Base-by-base conservation (phyloP, 164 flowering plant genomes). In the Tetrastigma voinierianum region DNA sequence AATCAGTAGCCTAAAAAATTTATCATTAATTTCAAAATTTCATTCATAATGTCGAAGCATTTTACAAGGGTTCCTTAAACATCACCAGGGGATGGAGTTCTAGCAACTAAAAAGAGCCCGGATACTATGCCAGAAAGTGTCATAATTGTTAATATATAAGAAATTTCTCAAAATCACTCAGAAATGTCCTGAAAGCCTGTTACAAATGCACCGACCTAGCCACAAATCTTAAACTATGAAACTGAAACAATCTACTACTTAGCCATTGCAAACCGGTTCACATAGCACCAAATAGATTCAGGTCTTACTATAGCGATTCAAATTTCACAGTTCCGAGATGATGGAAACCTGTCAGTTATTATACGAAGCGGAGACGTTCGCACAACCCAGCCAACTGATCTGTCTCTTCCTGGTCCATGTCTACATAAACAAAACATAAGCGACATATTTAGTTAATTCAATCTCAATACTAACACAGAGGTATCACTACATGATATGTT, bases 341-440 rank as follows among this genome's bases (percentile, higher is more conserved):
- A 79, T 64, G 94, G 88, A 65, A 93, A 91, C 74, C 97, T 85
- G 76, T 93, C 98, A 66, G 99, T 97, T 78, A 96, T 82, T 16
- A 96, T 80, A 87, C 69, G 74, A 96, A 96, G 43, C 98, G 97
- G 64, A 96, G 97, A 83, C 76, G 78, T 57, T 89, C 88, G 74
- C 97, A 96, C 80, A 96, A 61, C 45, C 90, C 95, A 87, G 93
- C 90, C 69, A 96, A 73, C 64, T 83, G 88, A 80, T 90, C 97
- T 46, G 98, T 96, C 84, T 96, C 99, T 76, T 93, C 93, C 83
- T 95, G 59, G 91, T 88, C 98, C 99, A 95, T 66, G 58, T 66
- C 99, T 95, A 71, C 20, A 48, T 9, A 54, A 45, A 17, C 60
- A 8, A 24, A 9, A 53, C 44, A 14, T 2, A 43, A 51, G 40